phyloP scores from a whole-genome alignment of 768 basidiomycete genomes.

The Naganishia friedmannii region DNA sequence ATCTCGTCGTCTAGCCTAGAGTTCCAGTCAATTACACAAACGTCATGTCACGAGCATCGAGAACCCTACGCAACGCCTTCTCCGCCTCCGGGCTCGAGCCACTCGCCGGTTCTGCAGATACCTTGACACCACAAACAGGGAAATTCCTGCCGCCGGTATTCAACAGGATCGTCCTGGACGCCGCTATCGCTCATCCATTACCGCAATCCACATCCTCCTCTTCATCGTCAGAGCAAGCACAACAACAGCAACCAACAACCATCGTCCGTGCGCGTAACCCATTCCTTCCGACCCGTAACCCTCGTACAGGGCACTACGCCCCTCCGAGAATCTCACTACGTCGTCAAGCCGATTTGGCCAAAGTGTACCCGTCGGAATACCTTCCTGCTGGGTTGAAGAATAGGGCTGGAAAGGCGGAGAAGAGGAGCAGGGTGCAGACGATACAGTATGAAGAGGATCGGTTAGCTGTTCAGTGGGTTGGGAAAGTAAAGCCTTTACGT shows the following conservation, averaged over 20 bases:
- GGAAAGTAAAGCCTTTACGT: constrained; percentile 20
- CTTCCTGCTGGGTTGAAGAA: constrained; percentile 21
- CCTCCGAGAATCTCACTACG: constrained; percentile 36
- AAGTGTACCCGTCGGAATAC: constrained; percentile 31
- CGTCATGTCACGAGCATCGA: neutral
- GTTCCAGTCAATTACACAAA: neutral
- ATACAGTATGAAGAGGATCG: constrained; percentile 31
- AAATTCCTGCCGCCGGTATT: constrained; percentile 37
- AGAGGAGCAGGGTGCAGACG: neutral
- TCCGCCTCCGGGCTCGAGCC: constrained; percentile 3
- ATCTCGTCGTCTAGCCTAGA: too few relatives aligned
- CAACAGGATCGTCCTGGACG: constrained; percentile 21
- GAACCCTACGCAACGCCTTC: neutral
- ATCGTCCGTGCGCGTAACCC: constrained; percentile 36
- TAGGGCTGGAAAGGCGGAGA: too few relatives aligned
- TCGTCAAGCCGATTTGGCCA: constrained; percentile 38
- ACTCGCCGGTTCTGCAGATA: neutral
- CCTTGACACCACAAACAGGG: neutral
- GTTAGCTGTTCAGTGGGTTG: constrained; percentile 34
- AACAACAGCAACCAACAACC: neutral
- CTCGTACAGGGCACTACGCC: constrained; percentile 25
- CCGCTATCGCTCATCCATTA: constrained; percentile 32
- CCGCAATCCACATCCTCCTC: neutral
- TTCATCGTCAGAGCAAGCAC: neutral
- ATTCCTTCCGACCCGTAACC: constrained; percentile 32